Conservation (phyloP, 805 yeast species). For the Saccharomycopsis fermentans region DNA sequence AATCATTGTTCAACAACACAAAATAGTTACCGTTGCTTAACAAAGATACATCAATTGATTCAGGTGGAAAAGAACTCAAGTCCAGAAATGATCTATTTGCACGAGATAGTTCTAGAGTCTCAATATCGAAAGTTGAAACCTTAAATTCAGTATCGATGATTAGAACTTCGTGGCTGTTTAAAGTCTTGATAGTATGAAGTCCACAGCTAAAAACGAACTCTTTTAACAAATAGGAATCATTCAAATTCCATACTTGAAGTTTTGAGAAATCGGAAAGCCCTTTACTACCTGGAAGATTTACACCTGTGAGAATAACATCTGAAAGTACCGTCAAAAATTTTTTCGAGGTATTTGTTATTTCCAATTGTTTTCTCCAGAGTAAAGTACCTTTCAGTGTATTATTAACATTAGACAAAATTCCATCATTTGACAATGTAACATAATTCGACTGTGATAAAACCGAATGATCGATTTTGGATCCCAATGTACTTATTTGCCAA, state of each 20-base stretch:
- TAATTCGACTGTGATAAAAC: conserved; percentile 18
- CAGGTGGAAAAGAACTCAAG: not conserved
- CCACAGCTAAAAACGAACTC: not conserved
- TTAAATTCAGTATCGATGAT: not conserved
- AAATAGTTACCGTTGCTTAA: conserved; percentile 8
- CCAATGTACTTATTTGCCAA: conserved; percentile 32
- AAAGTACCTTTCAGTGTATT: conserved; percentile 22
- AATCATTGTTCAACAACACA: not conserved
- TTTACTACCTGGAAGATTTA: not conserved
- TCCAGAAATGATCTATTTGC: not conserved
- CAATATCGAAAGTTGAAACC: not conserved
- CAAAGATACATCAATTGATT: not conserved
- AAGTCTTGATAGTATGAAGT: not conserved
- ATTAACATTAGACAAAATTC: conserved; percentile 24
- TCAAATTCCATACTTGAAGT: conserved; percentile 10
- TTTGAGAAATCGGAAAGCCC: not conserved
- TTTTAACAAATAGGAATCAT: conserved; percentile 3
- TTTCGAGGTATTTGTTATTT: not conserved
- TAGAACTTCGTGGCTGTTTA: not conserved
- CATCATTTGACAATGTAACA: conserved; percentile 23
- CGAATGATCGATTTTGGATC: conserved; percentile 20
- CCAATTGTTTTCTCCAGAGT: conserved; percentile 25
- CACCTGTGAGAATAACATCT: not conserved
- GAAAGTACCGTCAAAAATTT: not conserved
- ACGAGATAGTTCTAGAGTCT: not conserved